Evolutionary conservation across 1,139 yeast genomes (phyloP).

Genomic region (Yamadazyma kanchanaburiensis): DNA sequence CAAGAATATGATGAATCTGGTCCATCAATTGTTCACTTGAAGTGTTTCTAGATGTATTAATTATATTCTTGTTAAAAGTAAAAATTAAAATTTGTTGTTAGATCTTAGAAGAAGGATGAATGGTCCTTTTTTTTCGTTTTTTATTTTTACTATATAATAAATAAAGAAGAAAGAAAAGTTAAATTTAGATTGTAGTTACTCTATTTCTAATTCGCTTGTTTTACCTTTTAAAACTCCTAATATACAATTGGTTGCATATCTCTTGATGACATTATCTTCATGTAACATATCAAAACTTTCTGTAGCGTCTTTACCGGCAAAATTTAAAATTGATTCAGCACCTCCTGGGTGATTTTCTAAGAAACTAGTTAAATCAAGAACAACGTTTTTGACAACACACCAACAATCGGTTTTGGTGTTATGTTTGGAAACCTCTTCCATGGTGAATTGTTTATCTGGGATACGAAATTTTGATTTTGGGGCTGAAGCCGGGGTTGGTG

Average conservation of each 20-base stretch:
- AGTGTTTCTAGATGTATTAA: slow-evolving; percentile 81
- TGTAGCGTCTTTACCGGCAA: slow-evolving; percentile 92
- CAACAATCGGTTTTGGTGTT: slow-evolving; percentile 68
- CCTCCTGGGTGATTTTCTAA: slow-evolving; percentile 90
- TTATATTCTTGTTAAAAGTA: slow-evolving; percentile 2
- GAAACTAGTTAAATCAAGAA: slow-evolving; percentile 79
- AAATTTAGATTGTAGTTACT: slow-evolving; percentile 1
- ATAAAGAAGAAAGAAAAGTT: slow-evolving; percentile 13
- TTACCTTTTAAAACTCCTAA: slow-evolving; percentile 50
- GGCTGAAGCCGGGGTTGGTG: slow-evolving; percentile 6
- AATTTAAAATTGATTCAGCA: slow-evolving; percentile 60
- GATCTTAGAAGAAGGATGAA: slow-evolving; percentile 5
- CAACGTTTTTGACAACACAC: slow-evolving; percentile 83
- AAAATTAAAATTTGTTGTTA: slow-evolving; percentile 3
- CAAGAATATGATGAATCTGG: slow-evolving; percentile 99
- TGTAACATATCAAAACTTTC: slow-evolving; percentile 68
- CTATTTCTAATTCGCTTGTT: slow-evolving; percentile 34
- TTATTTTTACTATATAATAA: slow-evolving; percentile 14
- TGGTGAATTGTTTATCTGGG: slow-evolving; percentile 43
- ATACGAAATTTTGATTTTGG: slow-evolving; percentile 20
- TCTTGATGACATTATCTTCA: slow-evolving; percentile 50
- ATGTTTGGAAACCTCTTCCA: slow-evolving; percentile 63
- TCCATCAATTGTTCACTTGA: slow-evolving; percentile 99
- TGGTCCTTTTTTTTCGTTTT: slow-evolving; percentile 11
- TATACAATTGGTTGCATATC: slow-evolving; percentile 46